Percentiles rank a stretch among this genome's conserved stretches.
Evolutionary conservation across 257 asterid species (phyloP).

Genomic region (Verbascum thapsus): DNA sequence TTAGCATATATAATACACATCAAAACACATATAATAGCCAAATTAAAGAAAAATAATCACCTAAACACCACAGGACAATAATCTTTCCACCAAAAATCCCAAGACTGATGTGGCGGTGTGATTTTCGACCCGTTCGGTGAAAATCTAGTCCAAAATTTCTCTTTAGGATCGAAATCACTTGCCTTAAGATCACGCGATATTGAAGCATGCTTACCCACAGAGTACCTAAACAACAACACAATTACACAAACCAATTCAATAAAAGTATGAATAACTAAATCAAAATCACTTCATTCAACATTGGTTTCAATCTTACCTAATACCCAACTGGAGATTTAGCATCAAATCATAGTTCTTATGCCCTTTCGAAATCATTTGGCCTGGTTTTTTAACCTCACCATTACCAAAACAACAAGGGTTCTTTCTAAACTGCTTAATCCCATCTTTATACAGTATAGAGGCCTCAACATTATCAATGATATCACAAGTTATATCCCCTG

Average conservation of each 20-base stretch:
- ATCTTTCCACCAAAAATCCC: conserved; percentile 79
- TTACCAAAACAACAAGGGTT: conserved; percentile 44
- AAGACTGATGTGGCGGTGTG: conserved; percentile 71
- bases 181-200: conserved; percentile 43
- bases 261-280: conserved; percentile 5
- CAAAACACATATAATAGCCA: neutral
- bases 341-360: conserved; percentile 67
- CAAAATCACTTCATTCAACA: conserved; percentile 5
- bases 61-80: conserved; percentile 74
- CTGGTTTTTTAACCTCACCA: conserved; percentile 60
- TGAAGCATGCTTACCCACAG: conserved; percentile 68
- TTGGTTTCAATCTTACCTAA: conserved; percentile 38
- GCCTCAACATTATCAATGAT: conserved; percentile 60
- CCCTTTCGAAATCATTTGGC: conserved; percentile 59
- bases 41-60: conserved; percentile 31
- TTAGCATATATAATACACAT: conserved; percentile 6
- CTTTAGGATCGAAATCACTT: conserved; percentile 65
- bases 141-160: conserved; percentile 70
- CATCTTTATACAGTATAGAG: conserved; percentile 49
- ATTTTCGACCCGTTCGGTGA: conserved; percentile 61
- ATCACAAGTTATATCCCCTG: conserved; percentile 62
- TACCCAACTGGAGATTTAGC: conserved; percentile 70
- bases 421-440: conserved; percentile 51
- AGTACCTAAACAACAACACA: conserved; percentile 47
- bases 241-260: conserved; percentile 21